These are phyloP conservation scores for Sordariomycetes sp. DNA, from an alignment of 2,329 filamentous ascomycete species.

Conservation along the genomic window DNA sequence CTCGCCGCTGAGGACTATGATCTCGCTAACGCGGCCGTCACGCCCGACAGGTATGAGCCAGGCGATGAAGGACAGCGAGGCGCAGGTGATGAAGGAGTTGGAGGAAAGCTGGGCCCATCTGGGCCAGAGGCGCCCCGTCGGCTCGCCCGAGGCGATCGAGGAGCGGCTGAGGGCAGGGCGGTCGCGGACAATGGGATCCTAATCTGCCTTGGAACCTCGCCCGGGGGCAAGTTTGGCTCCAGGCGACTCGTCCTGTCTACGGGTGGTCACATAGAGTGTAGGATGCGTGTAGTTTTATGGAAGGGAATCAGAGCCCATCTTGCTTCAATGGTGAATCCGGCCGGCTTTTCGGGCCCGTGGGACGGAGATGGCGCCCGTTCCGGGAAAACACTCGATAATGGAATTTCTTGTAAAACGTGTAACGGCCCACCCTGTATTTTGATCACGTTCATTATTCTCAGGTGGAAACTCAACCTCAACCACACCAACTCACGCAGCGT, in stretches of 20 bases:
- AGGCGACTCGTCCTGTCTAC: not conserved
- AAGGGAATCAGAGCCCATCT: not conserved
- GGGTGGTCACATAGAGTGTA: not conserved
- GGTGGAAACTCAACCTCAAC: not conserved
- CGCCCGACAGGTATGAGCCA: not conserved
- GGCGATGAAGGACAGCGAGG: not conserved
- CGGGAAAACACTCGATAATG: not conserved
- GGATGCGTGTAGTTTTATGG: not conserved
- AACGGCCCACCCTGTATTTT: not conserved
- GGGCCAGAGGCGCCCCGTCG: conserved; percentile 37
- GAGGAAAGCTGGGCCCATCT: conserved; percentile 44
- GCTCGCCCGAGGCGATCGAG: conserved; percentile 43
- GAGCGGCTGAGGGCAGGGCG: conserved; percentile 44
- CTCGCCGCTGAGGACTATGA: too few relatives aligned
- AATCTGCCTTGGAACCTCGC: not conserved
- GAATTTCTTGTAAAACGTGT: not conserved
- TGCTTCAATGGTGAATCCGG: not conserved
- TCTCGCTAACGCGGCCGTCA: not conserved
- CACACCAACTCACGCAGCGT: not conserved
- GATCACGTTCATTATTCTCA: not conserved
- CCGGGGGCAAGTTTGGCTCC: not conserved
- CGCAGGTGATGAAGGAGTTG: conserved; percentile 17
- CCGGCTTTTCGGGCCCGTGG: not conserved
- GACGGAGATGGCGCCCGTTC: not conserved
- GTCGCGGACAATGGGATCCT: conserved; percentile 19